Evolutionary conservation across 768 basidiomycete genomes (phyloP).

Genomic region (Collybiopsis confluens): DNA sequence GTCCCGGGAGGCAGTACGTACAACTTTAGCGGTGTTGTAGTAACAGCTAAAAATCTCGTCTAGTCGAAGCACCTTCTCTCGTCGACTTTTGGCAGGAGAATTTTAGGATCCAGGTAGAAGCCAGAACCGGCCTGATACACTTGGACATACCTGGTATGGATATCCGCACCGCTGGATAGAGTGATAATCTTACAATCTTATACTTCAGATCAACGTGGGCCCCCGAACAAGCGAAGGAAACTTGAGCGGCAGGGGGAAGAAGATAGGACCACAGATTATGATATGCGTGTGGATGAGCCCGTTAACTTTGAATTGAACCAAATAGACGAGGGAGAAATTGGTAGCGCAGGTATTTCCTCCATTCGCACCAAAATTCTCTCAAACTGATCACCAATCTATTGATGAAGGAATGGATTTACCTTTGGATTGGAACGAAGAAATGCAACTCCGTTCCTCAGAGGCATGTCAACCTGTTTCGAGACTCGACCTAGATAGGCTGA

Average conservation of each 20-base stretch:
- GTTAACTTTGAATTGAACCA: not conserved
- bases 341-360: slow-evolving; percentile 1
- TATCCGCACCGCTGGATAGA: not conserved
- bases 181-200: not conserved
- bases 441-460: slow-evolving; percentile 50
- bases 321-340: slow-evolving; percentile 1
- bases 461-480: slow-evolving; percentile 17
- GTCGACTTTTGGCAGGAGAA: slow-evolving; percentile 72
- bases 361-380: no score
- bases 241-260: slow-evolving; percentile 7
- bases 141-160: slow-evolving; percentile 32
- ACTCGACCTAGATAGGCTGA: not conserved
- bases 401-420: no score
- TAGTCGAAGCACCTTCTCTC: slow-evolving; percentile 65
- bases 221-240: slow-evolving; percentile 43
- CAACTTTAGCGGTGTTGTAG: not conserved
- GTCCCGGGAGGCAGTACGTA: slow-evolving; percentile 60
- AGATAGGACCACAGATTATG: slow-evolving; percentile 11
- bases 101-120: slow-evolving; percentile 67
- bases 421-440: slow-evolving; percentile 6
- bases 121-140: slow-evolving; percentile 43
- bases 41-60: not conserved
- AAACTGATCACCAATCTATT: no score
- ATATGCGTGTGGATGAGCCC: slow-evolving; percentile 9
- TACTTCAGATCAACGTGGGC: slow-evolving; percentile 35